Percentiles rank a stretch among this genome's conserved stretches.
These are phyloP conservation scores for Phytophthora citricola DNA, from an alignment of 352 stramenopile species.

Conservation along the genomic window DNA sequence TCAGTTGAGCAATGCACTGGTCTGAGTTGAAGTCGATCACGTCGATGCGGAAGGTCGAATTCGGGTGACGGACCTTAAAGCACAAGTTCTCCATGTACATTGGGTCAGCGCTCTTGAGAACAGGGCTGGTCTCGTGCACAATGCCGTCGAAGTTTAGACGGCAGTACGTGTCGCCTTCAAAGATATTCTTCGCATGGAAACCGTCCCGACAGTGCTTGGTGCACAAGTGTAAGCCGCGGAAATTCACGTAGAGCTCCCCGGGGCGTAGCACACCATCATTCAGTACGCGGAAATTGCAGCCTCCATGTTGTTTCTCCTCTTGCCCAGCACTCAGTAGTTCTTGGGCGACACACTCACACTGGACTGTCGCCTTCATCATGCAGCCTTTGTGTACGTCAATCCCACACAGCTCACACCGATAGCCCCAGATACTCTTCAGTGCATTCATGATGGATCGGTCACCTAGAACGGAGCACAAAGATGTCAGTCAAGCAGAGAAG, in stretches of 20 bases:
- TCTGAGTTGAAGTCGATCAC: slow-evolving; percentile 89
- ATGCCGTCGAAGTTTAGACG: slow-evolving; percentile 70
- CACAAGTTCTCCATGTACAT: slow-evolving; percentile 89
- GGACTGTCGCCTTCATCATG: slow-evolving; percentile 89
- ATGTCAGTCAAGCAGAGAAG: neutral
- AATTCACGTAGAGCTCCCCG: slow-evolving; percentile 77
- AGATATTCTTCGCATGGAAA: slow-evolving; percentile 88
- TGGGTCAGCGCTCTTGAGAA: slow-evolving; percentile 86
- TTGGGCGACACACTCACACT: slow-evolving; percentile 68
- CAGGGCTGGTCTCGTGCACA: slow-evolving; percentile 81
- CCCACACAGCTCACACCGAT: slow-evolving; percentile 80
- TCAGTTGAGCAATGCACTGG: slow-evolving; percentile 69
- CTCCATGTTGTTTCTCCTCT: slow-evolving; percentile 38
- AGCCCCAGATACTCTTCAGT: slow-evolving; percentile 80
- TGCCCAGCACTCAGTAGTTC: slow-evolving; percentile 29
- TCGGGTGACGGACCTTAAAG: slow-evolving; percentile 67
- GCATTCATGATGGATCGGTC: slow-evolving; percentile 88
- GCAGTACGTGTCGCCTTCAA: slow-evolving; percentile 88
- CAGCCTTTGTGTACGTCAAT: slow-evolving; percentile 88
- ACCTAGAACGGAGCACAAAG: slow-evolving; percentile 35
- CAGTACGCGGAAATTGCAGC: slow-evolving; percentile 54
- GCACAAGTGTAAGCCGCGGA: slow-evolving; percentile 84
- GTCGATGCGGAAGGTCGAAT: slow-evolving; percentile 71
- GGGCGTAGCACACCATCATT: slow-evolving; percentile 46
- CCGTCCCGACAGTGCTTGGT: slow-evolving; percentile 84